Evolutionary conservation across 1,284 basidiomycete genomes (phyloP).

Genomic region (Cryptococcus sp.): DNA sequence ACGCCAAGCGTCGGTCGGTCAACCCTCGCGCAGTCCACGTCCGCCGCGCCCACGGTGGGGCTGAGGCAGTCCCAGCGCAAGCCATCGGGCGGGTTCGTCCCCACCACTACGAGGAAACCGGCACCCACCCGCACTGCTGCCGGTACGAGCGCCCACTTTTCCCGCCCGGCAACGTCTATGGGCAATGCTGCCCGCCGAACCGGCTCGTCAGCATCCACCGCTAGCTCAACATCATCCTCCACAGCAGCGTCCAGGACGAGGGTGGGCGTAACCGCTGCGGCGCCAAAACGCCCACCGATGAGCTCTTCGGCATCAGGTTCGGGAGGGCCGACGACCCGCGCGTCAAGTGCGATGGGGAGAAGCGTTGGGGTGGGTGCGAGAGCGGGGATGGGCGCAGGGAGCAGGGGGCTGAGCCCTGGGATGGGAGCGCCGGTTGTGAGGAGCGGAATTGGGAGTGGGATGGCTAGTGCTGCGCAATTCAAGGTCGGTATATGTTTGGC

Average conservation of each 20-base stretch:
- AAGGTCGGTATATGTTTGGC: slow-evolving; percentile 19
- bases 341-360: slow-evolving; percentile 17
- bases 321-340: slow-evolving; percentile 10
- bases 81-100: slow-evolving; percentile 24
- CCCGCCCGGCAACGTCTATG: slow-evolving; percentile 16
- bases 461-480: slow-evolving; percentile 33
- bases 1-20: neutral
- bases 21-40: slow-evolving; percentile 15
- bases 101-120: slow-evolving; percentile 24
- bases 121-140: neutral
- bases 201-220: slow-evolving; percentile 14
- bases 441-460: slow-evolving; percentile 27
- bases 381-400: neutral
- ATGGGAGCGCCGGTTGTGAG: slow-evolving; percentile 7
- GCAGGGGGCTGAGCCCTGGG: slow-evolving; percentile 30
- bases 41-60: slow-evolving; percentile 2
- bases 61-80: slow-evolving; percentile 17
- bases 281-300: slow-evolving; percentile 22
- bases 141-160: no score
- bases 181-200: slow-evolving; percentile 15
- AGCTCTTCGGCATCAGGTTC: slow-evolving; percentile 8
- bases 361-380: slow-evolving; percentile 19
- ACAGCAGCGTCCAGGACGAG: slow-evolving; percentile 9
- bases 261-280: slow-evolving; percentile 5
- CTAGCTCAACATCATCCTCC: slow-evolving; percentile 14